A percentile compares a stretch with the other conserved stretches of the same genome.
phyloP scores from a whole-genome alignment of 2,329 filamentous ascomycete genomes.

The Cladophialophora yegresii region DNA sequence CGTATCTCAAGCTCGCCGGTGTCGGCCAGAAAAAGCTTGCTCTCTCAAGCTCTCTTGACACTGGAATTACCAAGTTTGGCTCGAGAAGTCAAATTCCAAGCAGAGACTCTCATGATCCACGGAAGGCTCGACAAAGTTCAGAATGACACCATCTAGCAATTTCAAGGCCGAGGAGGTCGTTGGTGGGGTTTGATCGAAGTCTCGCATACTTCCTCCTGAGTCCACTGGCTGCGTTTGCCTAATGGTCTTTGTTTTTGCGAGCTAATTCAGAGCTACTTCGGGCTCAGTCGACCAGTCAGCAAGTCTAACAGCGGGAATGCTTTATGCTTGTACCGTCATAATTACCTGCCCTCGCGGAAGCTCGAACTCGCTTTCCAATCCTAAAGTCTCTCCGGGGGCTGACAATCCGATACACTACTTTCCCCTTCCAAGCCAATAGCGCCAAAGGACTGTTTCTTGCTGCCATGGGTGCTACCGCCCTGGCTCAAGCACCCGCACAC shows the following conservation, averaged over 20 bases:
- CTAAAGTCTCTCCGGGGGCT: background rate
- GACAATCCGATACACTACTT: background rate
- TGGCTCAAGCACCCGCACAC: constrained; percentile 14
- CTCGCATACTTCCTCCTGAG: background rate
- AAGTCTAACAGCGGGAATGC: background rate
- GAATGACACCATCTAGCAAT: background rate
- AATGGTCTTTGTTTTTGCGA: background rate
- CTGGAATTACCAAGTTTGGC: constrained; percentile 2
- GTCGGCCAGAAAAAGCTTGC: constrained; percentile 17
- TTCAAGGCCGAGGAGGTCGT: background rate
- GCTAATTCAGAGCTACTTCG: background rate
- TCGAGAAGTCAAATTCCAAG: background rate
- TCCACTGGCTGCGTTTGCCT: background rate
- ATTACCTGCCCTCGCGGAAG: background rate
- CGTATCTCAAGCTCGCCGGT: constrained; percentile 9
- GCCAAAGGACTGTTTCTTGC: constrained; percentile 11
- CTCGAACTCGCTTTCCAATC: background rate
- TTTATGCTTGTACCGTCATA: background rate
- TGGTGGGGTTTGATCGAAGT: no score
- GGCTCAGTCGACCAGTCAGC: background rate
- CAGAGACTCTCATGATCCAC: background rate
- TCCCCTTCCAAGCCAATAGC: background rate
- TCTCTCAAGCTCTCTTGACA: constrained; percentile 6
- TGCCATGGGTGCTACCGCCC: constrained; percentile 13
- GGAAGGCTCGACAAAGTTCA: background rate